These are phyloP conservation scores for Ogataea allantospora DNA, from an alignment of 805 yeast species.

Conservation along the genomic window DNA sequence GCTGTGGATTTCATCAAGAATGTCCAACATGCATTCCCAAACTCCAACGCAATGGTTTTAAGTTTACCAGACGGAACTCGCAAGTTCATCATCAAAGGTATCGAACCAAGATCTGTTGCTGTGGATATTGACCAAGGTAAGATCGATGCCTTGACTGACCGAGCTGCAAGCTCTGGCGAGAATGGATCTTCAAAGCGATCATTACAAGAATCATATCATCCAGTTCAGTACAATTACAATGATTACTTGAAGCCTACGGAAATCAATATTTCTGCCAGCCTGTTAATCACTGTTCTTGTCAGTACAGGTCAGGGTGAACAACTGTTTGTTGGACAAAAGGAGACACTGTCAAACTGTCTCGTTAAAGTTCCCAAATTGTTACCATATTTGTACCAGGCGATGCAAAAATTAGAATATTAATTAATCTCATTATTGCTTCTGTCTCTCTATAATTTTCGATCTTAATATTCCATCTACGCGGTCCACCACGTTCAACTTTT, in stretches of 20 bases:
- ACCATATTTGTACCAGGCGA: slow-evolving; percentile 25
- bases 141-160: slow-evolving; percentile 35
- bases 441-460: slow-evolving; percentile 48
- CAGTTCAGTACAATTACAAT: slow-evolving; percentile 33
- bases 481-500: slow-evolving; percentile 64
- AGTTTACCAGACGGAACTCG: slow-evolving; percentile 61
- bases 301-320: slow-evolving; percentile 34
- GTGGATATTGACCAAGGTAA: slow-evolving; percentile 49
- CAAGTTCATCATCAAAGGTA: slow-evolving; percentile 89
- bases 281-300: slow-evolving; percentile 37
- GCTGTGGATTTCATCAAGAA: slow-evolving; percentile 97
- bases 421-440: slow-evolving; percentile 26
- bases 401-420: slow-evolving; percentile 25
- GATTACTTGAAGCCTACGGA: slow-evolving; percentile 38
- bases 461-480: slow-evolving; percentile 59
- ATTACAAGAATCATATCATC: slow-evolving; percentile 30
- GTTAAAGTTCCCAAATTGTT: slow-evolving; percentile 36
- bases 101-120: slow-evolving; percentile 74
- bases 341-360: slow-evolving; percentile 32
- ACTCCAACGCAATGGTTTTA: slow-evolving; percentile 91
- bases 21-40: slow-evolving; percentile 83
- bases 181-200: slow-evolving; percentile 17
- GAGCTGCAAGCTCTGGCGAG: slow-evolving; percentile 16
- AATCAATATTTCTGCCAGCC: slow-evolving; percentile 38
- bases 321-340: slow-evolving; percentile 32